Base-by-base conservation (phyloP, 108 stramenopile genomes). In the Nannochloropsis gaditana region DNA sequence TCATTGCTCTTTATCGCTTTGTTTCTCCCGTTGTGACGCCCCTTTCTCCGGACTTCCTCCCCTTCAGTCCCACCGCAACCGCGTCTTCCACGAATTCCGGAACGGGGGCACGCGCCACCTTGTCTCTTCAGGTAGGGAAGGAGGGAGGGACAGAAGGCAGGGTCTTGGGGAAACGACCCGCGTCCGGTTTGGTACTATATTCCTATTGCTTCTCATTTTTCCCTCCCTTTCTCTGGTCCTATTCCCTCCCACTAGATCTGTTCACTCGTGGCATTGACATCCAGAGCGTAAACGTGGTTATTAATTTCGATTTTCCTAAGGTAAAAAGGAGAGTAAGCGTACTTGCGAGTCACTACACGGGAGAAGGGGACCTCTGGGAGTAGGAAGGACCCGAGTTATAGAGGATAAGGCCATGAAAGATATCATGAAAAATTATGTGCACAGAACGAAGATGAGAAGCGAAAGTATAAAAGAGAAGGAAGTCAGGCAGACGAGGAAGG, bases 191-290 rank as follows among this genome's bases (percentile, higher is more conserved):
- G 31, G 31, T 31, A 79, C 73, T n/a, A 17, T n/a, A 17, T n/a
- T n/a, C 1, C 1, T 79, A 19, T 79, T 79, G 73, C 19, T 17
- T 1, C 19, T 17, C 59, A 73, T 1, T 1, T 10, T 10, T 31
- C 2, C 81, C 81, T 43, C 81, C 81, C 81, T 43, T 43, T 43
- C 81, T 43, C 9, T 9, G 2, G 21, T 43, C 5, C 80, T 5
- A 1, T 9, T 43, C 6, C 81, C 31, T 41, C 83, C 41, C 5
- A 80, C 15, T 31, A 83, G 99, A 99, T 88, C 93, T 99, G 43
- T 98, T 99, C 87, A 97, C 96, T 8, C 94, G 99, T 79, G 99
- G 99, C 88, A 99, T 99, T 84, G 99, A 99, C 91, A 97, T 99
- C 85, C 96, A 97, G 92, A 94, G 94, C 88, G 99, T 99, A 19